Base-by-base conservation (phyloP, 1,284 basidiomycete species). In the Gymnopus androsaceus region DNA sequence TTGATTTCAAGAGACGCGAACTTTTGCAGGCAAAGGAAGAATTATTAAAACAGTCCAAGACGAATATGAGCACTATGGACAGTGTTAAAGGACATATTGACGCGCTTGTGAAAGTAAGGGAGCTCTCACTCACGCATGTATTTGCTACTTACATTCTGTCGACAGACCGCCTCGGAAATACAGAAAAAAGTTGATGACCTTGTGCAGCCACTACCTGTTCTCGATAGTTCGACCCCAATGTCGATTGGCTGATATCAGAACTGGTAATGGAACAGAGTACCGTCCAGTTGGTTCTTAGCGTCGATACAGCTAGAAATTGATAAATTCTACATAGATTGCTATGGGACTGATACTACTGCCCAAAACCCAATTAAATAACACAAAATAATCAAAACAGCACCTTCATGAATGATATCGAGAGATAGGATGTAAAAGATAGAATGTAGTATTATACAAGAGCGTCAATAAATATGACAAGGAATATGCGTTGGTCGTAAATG, bases 61-160 rank as follows among this genome's bases (percentile, higher is more conserved):
- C 75, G 4, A 87, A 89, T 64, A 69, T 76, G 19, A 68, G 77
- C 41, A 87, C 82, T n/a, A 78, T 88, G 75, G 89, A 92, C 64
- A 84, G 69, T 61, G 84, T 92, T 61, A 90, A 89, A 67, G 63
- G 74, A 3, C 87, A 90, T 60, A 84, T 92, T 54, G 89, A 92
- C 65, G 69, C 75, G 3, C 77, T 91, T 38, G 80, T 87, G 68
- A 92, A 90, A 82, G 88, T 85, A 54, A 28, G 67, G 62, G 34
- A 30, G 17, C 36, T 33, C 33, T 50, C 58, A 51, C 59, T 41
- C 25, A 17, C 36, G 38, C 46, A 52, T 57, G 36, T 47, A 23
- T 42, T 40, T 25, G 23, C 49, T 61, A 56, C 56, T 47, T 4
- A 8, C 23, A 27, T 15, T 51, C 36, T 36, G 38, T 34, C 23